Conservation (phyloP, 2,329 filamentous ascomycete genomes). For the Penicillium sp. region DNA sequence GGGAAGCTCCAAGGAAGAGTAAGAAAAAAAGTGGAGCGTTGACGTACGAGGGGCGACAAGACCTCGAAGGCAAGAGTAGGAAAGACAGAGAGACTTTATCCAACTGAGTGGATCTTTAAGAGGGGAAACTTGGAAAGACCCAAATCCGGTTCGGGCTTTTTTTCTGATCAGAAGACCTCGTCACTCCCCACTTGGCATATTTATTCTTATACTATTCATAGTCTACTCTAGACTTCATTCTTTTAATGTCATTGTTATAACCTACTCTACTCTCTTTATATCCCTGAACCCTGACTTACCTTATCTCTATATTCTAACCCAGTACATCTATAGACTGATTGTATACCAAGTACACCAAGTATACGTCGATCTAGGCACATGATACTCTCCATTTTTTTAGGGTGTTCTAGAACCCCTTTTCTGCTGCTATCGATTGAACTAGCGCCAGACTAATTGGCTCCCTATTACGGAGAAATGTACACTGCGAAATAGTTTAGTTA, state of each 20-base stretch:
- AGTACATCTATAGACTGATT: too few relatives aligned
- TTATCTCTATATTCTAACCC: too few relatives aligned
- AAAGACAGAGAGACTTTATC: slow-evolving; percentile 11
- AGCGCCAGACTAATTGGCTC: slow-evolving; percentile 1
- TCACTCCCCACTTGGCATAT: slow-evolving; percentile 23
- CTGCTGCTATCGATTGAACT: slow-evolving; percentile 3
- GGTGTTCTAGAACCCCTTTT: slow-evolving; percentile 22
- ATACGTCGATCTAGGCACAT: slow-evolving; percentile 25
- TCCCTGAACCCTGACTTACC: too few relatives aligned
- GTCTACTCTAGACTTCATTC: too few relatives aligned
- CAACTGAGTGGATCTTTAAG: slow-evolving; percentile 7
- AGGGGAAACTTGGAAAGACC: neutral
- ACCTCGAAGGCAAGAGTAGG: slow-evolving; percentile 13
- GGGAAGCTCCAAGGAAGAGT: slow-evolving; percentile 5
- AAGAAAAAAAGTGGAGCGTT: slow-evolving; percentile 14
- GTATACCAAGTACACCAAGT: too few relatives aligned
- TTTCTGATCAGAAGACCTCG: slow-evolving; percentile 33
- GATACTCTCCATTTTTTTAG: slow-evolving; percentile 21
- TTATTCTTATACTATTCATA: too few relatives aligned
- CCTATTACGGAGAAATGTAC: slow-evolving; percentile 20
- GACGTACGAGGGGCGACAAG: slow-evolving; percentile 24
- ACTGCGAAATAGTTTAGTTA: slow-evolving; percentile 18
- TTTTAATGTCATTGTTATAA: too few relatives aligned
- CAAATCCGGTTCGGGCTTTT: slow-evolving; percentile 29
- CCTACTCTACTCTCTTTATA: too few relatives aligned